These are phyloP conservation scores for Mucor plumbeus DNA, from an alignment of 371 early-diverging fungal species.

Conservation along the genomic window DNA sequence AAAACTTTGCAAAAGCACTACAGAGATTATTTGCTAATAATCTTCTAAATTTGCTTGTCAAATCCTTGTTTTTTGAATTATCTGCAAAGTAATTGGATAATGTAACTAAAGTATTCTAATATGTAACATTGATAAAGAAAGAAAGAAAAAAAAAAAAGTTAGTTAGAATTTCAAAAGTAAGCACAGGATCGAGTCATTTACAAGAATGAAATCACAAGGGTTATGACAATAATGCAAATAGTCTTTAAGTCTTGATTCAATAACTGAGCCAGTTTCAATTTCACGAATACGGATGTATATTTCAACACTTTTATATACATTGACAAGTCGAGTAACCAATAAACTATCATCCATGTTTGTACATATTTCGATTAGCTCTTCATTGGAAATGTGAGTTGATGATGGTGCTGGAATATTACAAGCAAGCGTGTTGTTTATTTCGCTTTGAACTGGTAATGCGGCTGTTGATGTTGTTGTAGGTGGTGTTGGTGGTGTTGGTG, in stretches of 20 bases:
- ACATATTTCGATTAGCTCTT: slow-evolving; percentile 35
- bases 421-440: neutral
- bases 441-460: neutral
- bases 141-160: neutral
- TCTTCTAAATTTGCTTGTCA: slow-evolving; percentile 38
- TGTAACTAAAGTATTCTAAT: slow-evolving; percentile 16
- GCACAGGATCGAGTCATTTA: slow-evolving; percentile 19
- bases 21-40: slow-evolving; percentile 31
- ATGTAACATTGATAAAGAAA: neutral
- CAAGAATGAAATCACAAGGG: slow-evolving; percentile 42
- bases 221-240: slow-evolving; percentile 31
- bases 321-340: slow-evolving; percentile 28
- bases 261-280: slow-evolving; percentile 29
- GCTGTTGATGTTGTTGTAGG: neutral
- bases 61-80: slow-evolving; percentile 26
- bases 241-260: slow-evolving; percentile 35
- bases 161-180: neutral
- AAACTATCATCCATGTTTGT: slow-evolving; percentile 23
- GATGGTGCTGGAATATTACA: neutral
- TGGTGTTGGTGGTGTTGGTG: neutral
- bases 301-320: slow-evolving; percentile 41
- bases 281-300: slow-evolving; percentile 40
- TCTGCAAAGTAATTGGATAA: slow-evolving; percentile 27
- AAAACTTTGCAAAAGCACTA: slow-evolving; percentile 28
- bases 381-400: slow-evolving; percentile 14